phyloP scores from a whole-genome alignment of 1,284 basidiomycete species.

The Athelia psychrophila region DNA sequence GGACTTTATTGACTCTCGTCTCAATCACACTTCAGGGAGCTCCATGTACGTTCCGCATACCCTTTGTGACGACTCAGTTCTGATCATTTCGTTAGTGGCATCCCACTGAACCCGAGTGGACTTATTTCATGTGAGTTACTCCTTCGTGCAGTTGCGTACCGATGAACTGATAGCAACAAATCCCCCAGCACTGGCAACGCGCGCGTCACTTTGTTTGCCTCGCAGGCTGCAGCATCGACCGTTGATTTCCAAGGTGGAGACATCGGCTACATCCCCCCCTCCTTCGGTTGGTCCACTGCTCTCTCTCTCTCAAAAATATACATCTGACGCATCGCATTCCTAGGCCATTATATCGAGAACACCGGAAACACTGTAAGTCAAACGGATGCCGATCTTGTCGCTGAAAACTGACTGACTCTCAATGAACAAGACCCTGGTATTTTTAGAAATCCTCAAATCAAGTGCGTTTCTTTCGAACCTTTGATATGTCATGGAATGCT shows the following conservation, averaged over 20 bases:
- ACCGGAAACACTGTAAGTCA: slow-evolving; percentile 44
- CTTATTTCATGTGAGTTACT: slow-evolving; percentile 19
- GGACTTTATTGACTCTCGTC: not conserved
- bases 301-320: slow-evolving; percentile 1
- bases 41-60: slow-evolving; percentile 41
- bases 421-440: slow-evolving; percentile 42
- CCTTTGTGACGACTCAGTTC: not conserved
- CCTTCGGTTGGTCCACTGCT: slow-evolving; percentile 35
- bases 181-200: slow-evolving; percentile 41
- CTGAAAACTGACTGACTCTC: too few species aligned
- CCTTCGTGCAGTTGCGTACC: slow-evolving; percentile 23
- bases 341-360: slow-evolving; percentile 68
- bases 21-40: slow-evolving; percentile 31
- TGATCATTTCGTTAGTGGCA: slow-evolving; percentile 39
- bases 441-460: slow-evolving; percentile 62
- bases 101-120: slow-evolving; percentile 44
- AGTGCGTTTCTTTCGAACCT: slow-evolving; percentile 31
- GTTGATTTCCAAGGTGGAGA: slow-evolving; percentile 53
- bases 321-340: not conserved
- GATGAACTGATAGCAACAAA: not conserved
- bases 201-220: slow-evolving; percentile 40
- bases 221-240: slow-evolving; percentile 36
- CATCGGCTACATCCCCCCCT: slow-evolving; percentile 52
- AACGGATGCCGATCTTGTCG: too few species aligned
- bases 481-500: slow-evolving; percentile 2